Conservation (phyloP, 2,329 filamentous ascomycete species). For the Thielaviopsis euricoi region DNA sequence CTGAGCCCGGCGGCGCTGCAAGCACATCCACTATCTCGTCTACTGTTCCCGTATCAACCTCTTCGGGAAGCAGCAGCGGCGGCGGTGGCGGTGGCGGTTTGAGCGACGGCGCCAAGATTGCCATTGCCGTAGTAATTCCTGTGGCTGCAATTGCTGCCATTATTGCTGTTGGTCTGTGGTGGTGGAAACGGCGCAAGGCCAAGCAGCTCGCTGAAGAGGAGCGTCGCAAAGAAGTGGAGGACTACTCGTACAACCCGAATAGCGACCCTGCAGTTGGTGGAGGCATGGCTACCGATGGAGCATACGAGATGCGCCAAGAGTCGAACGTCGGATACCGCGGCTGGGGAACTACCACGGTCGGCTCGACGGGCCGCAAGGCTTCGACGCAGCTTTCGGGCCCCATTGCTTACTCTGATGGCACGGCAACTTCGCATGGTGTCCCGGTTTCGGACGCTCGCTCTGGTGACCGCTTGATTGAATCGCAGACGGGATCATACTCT, state of each 20-base stretch:
- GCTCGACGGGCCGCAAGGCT: slow-evolving; percentile 58
- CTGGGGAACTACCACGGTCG: slow-evolving; percentile 62
- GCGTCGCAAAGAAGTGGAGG: slow-evolving; percentile 87
- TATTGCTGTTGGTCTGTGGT: slow-evolving; percentile 58
- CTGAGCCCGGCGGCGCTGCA: slow-evolving; percentile 6
- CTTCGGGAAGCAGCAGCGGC: slow-evolving; percentile 16
- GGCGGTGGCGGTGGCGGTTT: slow-evolving; percentile 28
- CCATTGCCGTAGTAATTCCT: slow-evolving; percentile 84
- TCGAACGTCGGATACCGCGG: slow-evolving; percentile 70
- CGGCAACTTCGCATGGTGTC: slow-evolving; percentile 47
- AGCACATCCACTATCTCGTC: slow-evolving; percentile 10
- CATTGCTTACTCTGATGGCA: slow-evolving; percentile 50
- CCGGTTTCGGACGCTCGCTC: slow-evolving; percentile 53
- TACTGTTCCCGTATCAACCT: slow-evolving; percentile 17
- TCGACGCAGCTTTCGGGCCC: slow-evolving; percentile 78
- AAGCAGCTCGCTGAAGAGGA: slow-evolving; percentile 74
- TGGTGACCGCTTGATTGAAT: slow-evolving; percentile 44
- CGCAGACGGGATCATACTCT: slow-evolving; percentile 28
- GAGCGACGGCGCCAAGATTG: slow-evolving; percentile 54
- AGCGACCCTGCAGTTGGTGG: slow-evolving; percentile 63
- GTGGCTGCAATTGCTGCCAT: slow-evolving; percentile 76
- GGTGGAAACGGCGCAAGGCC: slow-evolving; percentile 81
- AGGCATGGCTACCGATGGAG: slow-evolving; percentile 28
- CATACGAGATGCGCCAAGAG: slow-evolving; percentile 65
- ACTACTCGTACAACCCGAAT: slow-evolving; percentile 97